These are phyloP conservation scores for Fusarium nygamai DNA, from an alignment of 2,329 filamentous ascomycete genomes.

Conservation along the genomic window DNA sequence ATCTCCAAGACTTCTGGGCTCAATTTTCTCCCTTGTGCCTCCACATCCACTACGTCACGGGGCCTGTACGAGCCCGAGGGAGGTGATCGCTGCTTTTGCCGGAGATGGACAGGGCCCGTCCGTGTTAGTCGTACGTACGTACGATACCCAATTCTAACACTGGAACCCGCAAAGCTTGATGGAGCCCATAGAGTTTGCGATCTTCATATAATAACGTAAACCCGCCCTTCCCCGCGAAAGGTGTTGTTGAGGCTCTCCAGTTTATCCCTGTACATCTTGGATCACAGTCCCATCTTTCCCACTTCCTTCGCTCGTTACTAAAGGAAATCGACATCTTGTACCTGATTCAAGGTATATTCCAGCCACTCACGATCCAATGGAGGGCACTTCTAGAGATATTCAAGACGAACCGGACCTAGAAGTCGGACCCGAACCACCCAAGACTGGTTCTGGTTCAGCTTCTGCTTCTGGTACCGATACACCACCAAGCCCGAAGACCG, in stretches of 20 bases:
- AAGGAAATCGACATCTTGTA: background rate
- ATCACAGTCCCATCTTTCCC: slow-evolving; percentile 23
- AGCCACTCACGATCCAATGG: slow-evolving; percentile 27
- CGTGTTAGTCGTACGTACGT: slow-evolving; percentile 21
- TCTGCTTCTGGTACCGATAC: slow-evolving; percentile 3
- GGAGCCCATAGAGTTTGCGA: slow-evolving; percentile 4
- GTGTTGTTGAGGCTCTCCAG: slow-evolving; percentile 7
- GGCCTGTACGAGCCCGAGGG: slow-evolving; percentile 18
- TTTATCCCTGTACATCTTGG: slow-evolving; percentile 16
- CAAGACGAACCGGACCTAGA: slow-evolving; percentile 39
- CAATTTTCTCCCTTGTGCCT: slow-evolving; percentile 24
- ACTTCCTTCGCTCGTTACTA: slow-evolving; percentile 23
- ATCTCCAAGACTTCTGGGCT: slow-evolving; percentile 23
- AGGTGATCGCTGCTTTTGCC: slow-evolving; percentile 36
- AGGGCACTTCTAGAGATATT: slow-evolving; percentile 31
- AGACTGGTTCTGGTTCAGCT: background rate
- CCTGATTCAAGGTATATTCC: background rate
- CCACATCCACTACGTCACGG: slow-evolving; percentile 38
- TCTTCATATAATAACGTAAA: slow-evolving; percentile 32
- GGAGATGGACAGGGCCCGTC: slow-evolving; percentile 20
- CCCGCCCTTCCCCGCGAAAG: slow-evolving; percentile 25
- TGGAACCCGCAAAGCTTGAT: slow-evolving; percentile 7
- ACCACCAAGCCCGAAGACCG: slow-evolving; percentile 20
- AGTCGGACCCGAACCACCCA: slow-evolving; percentile 14
- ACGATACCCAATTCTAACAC: slow-evolving; percentile 1